These are phyloP conservation scores for Vicia villosa DNA, from an alignment of 306 rosid genomes.

Conservation along the genomic window DNA sequence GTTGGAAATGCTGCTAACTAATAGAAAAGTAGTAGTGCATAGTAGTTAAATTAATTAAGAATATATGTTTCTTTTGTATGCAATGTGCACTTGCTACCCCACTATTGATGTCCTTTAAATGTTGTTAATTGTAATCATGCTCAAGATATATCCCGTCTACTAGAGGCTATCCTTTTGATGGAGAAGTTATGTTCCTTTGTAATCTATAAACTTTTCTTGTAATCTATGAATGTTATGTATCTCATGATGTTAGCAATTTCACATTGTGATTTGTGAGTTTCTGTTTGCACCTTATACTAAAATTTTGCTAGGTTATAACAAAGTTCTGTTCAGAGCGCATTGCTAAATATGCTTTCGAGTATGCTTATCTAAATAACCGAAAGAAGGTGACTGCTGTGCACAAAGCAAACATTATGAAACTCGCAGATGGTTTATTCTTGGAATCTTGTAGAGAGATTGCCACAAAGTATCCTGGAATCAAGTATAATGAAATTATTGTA, in stretches of 20 bases:
- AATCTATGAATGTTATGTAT: conserved; percentile 23
- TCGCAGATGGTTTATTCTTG: conserved; percentile 84
- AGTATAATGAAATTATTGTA: conserved; percentile 76
- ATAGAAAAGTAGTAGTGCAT: background rate
- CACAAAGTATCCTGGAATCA: conserved; percentile 61
- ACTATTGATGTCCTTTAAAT: background rate
- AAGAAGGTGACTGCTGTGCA: conserved; percentile 97
- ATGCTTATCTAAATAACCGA: conserved; percentile 84
- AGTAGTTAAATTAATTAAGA: background rate
- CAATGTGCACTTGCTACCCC: background rate
- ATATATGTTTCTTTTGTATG: conserved; percentile 4
- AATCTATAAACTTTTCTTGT: conserved; percentile 2
- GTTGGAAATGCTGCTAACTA: background rate
- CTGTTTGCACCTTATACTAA: conserved; percentile 52
- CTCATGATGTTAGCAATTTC: conserved; percentile 24
- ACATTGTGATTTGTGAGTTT: background rate
- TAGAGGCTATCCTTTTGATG: conserved; percentile 20
- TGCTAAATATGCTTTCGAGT: conserved; percentile 88
- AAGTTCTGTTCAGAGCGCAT: conserved; percentile 92
- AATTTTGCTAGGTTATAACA: conserved; percentile 73
- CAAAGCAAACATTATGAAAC: conserved; percentile 97
- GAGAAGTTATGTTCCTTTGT: conserved; percentile 13
- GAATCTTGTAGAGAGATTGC: conserved; percentile 93
- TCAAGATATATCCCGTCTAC: conserved; percentile 13
- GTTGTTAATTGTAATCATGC: conserved; percentile 2